Evolutionary conservation across 495 filamentous ascomycete species (phyloP).

Genomic region (Neurospora sp.): DNA sequence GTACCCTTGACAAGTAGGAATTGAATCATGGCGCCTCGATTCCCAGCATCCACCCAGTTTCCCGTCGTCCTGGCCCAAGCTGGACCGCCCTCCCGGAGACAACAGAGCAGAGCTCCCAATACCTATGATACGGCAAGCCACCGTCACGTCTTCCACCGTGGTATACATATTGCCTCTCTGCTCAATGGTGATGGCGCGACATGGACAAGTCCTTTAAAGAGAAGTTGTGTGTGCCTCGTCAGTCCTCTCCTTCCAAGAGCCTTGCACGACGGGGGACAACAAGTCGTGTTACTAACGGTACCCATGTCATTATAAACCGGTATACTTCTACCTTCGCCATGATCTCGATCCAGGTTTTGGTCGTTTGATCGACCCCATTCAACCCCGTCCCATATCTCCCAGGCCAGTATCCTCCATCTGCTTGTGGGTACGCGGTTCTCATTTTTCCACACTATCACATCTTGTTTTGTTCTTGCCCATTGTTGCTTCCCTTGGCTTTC

Average conservation of each 20-base stretch:
- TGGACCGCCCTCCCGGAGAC: neutral
- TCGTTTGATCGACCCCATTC: neutral
- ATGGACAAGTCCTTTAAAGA: neutral
- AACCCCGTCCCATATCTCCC: neutral
- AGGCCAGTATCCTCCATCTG: neutral
- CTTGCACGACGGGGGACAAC: neutral
- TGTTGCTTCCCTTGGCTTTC: neutral
- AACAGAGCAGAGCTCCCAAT: neutral
- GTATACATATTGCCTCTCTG: neutral
- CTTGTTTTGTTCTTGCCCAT: neutral
- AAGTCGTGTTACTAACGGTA: neutral
- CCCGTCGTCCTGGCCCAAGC: neutral
- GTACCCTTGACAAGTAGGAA: neutral
- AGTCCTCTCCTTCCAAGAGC: neutral
- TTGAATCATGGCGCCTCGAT: neutral
- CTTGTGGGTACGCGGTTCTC: neutral
- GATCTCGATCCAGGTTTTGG: neutral
- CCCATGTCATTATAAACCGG: neutral
- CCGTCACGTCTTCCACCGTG: neutral
- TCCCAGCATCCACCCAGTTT: neutral
- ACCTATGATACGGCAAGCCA: neutral
- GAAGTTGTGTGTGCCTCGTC: neutral
- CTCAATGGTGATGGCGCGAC: neutral
- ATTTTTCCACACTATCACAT: neutral
- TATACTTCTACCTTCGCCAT: neutral